Base-by-base conservation (phyloP, 495 filamentous ascomycete genomes). In the Neurospora sp. region DNA sequence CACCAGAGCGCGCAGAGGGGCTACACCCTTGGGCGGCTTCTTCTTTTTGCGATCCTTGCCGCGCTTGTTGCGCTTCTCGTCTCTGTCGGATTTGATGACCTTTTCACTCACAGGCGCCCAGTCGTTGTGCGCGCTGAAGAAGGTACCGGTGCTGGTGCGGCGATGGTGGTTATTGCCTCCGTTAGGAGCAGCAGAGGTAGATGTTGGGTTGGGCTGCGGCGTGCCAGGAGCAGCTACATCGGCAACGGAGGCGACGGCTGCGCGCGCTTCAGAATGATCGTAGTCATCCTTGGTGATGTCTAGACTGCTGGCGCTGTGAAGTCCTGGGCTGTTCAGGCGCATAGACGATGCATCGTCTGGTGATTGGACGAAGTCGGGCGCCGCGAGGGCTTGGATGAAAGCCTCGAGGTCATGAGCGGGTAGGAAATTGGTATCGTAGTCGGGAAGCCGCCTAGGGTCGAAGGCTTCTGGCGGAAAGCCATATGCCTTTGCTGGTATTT, bases 21-120 rank as follows among this genome's bases (percentile, higher is more conserved):
- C 73, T 78, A 81, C 9, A 82, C 82, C 27, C 74, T 74, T 72
- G 84, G 86, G 72, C 38, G 59, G 73, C 74, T 72, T 79, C 77
- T 76, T 81, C 71, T 75, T 76, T 76, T 75, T 79, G 65, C 75
- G 75, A 35, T 65, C 53, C 53, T 75, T 77, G 18, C 69, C 53
- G 14, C 72, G 42, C 14, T 69, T 69, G 70, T 44, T 42, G 12
- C 42, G 65, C 39, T 48, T 40, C 18, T 18, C 42, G 40, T 65
- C 48, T 14, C 6, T 20, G 37, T 68, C 37, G 40, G 75, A 83
- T 69, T 83, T 82, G n/a, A 87, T 84, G 6, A 93, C 87, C 40
- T 86, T 87, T 75, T 93, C 88, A 70, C 90, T 87, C 38, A 96
- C 88, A 2, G 93, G 93, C 4, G 90, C 89, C 93, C 93, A 96